Evolutionary conservation across 441 rosid genomes (phyloP).

Genomic region (Aleurites moluccanus): DNA sequence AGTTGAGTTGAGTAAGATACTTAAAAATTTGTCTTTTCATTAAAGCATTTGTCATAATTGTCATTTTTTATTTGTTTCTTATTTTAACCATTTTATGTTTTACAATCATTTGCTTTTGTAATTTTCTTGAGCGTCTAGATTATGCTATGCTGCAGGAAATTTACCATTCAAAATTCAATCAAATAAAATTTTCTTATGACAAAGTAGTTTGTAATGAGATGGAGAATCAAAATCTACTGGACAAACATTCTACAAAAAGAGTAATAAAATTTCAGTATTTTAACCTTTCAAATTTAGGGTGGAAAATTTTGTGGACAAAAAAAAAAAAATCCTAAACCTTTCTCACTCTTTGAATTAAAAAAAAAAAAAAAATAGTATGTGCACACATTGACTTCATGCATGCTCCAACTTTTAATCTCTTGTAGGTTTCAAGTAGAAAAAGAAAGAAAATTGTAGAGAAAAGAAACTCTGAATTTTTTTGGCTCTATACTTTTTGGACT

Average conservation of each 20-base stretch:
- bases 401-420: not conserved
- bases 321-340: too few species aligned
- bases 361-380: not conserved
- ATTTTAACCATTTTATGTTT: not conserved
- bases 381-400: not conserved
- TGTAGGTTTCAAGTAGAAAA: not conserved
- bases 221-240: not conserved
- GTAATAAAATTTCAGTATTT: not conserved
- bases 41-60: not conserved
- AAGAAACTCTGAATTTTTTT: not conserved
- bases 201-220: not conserved
- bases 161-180: not conserved
- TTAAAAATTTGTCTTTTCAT: not conserved
- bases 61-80: not conserved
- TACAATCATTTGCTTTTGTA: constrained; percentile 5
- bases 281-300: not conserved
- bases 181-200: not conserved
- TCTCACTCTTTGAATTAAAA: too few species aligned
- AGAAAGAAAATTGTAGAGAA: not conserved
- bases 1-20: too few species aligned
- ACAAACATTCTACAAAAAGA: not conserved
- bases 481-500: not conserved
- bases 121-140: not conserved
- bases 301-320: too few species aligned
- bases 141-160: not conserved